Conservation (phyloP, 441 rosid species). For the Erodium trifolium region DNA sequence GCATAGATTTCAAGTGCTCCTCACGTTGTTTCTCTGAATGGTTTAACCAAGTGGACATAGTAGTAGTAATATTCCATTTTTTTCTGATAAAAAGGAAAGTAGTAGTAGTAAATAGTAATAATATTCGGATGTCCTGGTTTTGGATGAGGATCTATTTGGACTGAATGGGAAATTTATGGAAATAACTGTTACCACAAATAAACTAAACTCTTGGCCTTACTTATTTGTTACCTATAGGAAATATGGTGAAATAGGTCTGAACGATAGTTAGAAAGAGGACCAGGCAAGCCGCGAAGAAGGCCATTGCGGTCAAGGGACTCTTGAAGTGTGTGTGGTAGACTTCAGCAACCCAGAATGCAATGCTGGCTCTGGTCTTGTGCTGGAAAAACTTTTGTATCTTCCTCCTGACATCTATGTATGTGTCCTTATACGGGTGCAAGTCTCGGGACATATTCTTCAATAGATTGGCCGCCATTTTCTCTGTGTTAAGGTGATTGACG, state of each 20-base stretch:
- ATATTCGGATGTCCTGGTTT: no score
- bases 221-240: no score
- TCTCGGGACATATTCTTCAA: not conserved
- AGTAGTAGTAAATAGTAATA: no score
- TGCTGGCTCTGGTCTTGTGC: not conserved
- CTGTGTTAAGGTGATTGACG: not conserved
- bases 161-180: no score
- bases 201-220: no score
- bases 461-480: not conserved
- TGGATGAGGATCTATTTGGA: no score
- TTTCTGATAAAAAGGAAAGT: no score
- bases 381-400: not conserved
- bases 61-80: no score
- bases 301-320: not conserved
- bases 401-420: not conserved
- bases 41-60: no score
- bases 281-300: not conserved
- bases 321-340: not conserved
- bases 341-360: not conserved
- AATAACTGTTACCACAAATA: no score
- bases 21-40: no score
- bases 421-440: not conserved
- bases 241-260: not conserved
- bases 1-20: no score
- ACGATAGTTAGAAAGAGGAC: not conserved